These are phyloP conservation scores for Wallacemonas sp. DNA, from an alignment of 208 protist genomes.

Conservation along the genomic window DNA sequence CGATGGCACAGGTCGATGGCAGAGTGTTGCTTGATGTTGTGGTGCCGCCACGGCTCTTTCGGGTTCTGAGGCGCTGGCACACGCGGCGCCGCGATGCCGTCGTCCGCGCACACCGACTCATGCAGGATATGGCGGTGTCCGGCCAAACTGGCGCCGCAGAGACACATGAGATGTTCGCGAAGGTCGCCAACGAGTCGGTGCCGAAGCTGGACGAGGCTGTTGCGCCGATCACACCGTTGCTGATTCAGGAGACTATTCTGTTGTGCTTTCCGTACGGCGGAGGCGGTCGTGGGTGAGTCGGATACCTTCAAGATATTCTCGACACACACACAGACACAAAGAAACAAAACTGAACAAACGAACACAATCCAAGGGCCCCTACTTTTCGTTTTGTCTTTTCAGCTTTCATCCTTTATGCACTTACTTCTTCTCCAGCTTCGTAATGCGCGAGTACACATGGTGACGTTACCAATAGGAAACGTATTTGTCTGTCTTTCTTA, in stretches of 20 bases:
- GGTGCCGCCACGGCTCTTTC: slow-evolving; percentile 62
- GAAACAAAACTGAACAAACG: too few species aligned
- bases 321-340: neutral
- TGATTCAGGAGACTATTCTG: slow-evolving; percentile 83
- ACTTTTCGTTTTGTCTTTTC: too few species aligned
- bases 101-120: neutral
- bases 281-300: neutral
- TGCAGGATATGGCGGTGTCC: neutral
- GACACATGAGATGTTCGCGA: neutral
- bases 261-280: slow-evolving; percentile 77
- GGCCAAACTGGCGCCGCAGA: neutral
- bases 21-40: slow-evolving; percentile 72
- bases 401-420: too few species aligned
- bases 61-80: slow-evolving; percentile 82
- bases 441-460: too few species aligned
- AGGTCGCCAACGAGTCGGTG: neutral
- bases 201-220: slow-evolving; percentile 46
- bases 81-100: slow-evolving; percentile 52
- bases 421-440: too few species aligned
- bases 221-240: slow-evolving; percentile 30
- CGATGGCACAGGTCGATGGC: slow-evolving; percentile 55
- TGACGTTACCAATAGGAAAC: too few species aligned
- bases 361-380: too few species aligned
- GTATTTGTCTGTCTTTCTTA: too few species aligned
- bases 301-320: too few species aligned